Conservation (phyloP, 2,329 filamentous ascomycete genomes). For the Pestalotiopsis sp. region DNA sequence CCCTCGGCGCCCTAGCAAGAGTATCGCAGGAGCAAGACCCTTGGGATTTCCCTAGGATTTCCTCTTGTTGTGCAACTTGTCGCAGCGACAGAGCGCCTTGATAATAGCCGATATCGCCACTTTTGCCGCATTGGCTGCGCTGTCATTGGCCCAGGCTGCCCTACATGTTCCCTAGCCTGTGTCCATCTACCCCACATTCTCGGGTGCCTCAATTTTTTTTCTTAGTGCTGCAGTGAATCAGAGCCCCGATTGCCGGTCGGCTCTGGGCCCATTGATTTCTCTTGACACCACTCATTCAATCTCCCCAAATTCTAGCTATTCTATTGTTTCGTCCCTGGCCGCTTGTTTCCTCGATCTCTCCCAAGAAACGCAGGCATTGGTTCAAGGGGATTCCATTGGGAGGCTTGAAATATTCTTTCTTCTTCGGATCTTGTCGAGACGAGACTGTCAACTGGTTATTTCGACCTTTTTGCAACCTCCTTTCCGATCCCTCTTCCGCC, state of each 20-base stretch:
- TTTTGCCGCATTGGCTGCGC: constrained; percentile 1
- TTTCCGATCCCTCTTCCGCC: not conserved
- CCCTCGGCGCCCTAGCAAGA: not conserved
- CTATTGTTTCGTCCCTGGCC: not conserved
- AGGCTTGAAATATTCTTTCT: not conserved
- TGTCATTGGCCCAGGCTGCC: constrained; percentile 6
- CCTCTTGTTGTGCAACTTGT: too few relatives aligned
- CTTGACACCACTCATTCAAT: not conserved
- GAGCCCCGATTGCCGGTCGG: not conserved
- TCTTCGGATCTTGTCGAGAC: constrained; percentile 1
- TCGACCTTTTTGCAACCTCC: not conserved
- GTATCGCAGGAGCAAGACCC: not conserved
- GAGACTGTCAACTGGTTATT: not conserved
- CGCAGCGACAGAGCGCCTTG: not conserved
- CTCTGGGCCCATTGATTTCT: not conserved
- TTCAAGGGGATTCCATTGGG: not conserved
- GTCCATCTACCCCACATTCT: constrained; percentile 8
- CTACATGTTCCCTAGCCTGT: constrained; percentile 1
- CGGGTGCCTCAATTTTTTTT: constrained; percentile 12
- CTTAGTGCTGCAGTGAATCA: not conserved
- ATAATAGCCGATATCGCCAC: constrained; percentile 13
- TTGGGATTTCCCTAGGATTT: not conserved
- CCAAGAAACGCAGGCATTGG: not conserved
- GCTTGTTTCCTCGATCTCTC: not conserved
- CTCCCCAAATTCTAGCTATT: not conserved